Base-by-base conservation (phyloP, 2,329 filamentous ascomycete species). In the Spiromastix sp. region DNA sequence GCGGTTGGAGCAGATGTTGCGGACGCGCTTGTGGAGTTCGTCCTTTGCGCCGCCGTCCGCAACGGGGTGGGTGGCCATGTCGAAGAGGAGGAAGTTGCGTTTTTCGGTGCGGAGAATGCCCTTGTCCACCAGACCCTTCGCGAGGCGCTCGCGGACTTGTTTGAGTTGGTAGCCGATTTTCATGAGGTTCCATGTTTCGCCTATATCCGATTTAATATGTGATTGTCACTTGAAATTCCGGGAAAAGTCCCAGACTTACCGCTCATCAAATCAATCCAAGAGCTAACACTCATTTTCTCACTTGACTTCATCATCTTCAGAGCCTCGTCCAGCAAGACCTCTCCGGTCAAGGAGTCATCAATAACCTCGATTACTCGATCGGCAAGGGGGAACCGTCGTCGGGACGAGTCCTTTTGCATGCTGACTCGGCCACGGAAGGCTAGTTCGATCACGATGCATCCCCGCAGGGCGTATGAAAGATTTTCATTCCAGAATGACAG, bases 401-500 rank as follows among this genome's bases (percentile, higher is more conserved):
- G 76, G 48, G 83, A 82, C 33, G 86, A 81, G 64, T 96, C 91
- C 63, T 93, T 95, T 61, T 96, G 85, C 91, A 98, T 98, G 73
- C 82, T 89, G 63, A 98, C 83, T 50, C 91, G 83, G 55, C 91
- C 91, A 46, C 91, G 76, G 65, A 98, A 93, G 44, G 91, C 91
- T 51, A 98, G 70, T 64, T 98, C 91, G 62, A 96, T 85, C 48
- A 98, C 91, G 59, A 98, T 98, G 66, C 91, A 98, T 56, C 91
- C 91, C 59, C 91, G 80, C 43, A 98, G 73, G 46, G 91, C 91
- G 61, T 98, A 98, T 41, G 87, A 95, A 55, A 98, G 98, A 67
- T 98, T 98, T 66, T 98, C 91, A 66, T 98, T 98, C 91, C 91
- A 98, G 66, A 98, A 98, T 19, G 89, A 96, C 44, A 98, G 78